Evolutionary conservation across 768 basidiomycete genomes (phyloP).

Genomic region (Hericium rajendrae): DNA sequence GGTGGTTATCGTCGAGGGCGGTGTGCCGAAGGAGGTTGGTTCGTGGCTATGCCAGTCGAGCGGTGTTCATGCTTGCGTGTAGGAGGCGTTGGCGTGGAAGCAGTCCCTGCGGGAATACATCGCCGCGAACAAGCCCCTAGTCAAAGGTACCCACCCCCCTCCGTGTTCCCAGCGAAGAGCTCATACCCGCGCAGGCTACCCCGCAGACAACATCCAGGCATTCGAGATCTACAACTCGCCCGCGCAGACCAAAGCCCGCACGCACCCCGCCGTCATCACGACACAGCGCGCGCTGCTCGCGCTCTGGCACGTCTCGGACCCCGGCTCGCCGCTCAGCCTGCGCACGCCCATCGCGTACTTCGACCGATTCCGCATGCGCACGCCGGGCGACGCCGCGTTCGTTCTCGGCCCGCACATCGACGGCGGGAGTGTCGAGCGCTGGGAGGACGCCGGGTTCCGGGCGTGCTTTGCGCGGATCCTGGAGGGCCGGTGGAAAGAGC

Average conservation of each 20-base stretch:
- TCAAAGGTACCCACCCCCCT: slow-evolving; percentile 33
- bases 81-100: slow-evolving; percentile 59
- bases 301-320: slow-evolving; percentile 47
- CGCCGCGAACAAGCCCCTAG: slow-evolving; percentile 32
- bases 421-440: slow-evolving; percentile 71
- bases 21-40: slow-evolving; percentile 41
- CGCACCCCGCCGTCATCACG: slow-evolving; percentile 47
- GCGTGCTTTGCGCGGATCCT: slow-evolving; percentile 55
- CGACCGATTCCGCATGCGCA: slow-evolving; percentile 65
- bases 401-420: slow-evolving; percentile 49
- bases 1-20: slow-evolving; percentile 46
- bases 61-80: not conserved
- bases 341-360: slow-evolving; percentile 62
- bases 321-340: slow-evolving; percentile 34
- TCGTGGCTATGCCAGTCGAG: not conserved
- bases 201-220: slow-evolving; percentile 56
- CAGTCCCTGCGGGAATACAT: slow-evolving; percentile 42
- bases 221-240: slow-evolving; percentile 67
- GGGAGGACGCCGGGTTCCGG: slow-evolving; percentile 54
- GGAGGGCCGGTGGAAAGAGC: slow-evolving; percentile 48
- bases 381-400: slow-evolving; percentile 61
- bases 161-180: not conserved
- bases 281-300: slow-evolving; percentile 50
- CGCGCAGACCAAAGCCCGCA: slow-evolving; percentile 55
- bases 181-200: slow-evolving; percentile 41